Evolutionary conservation across 805 yeast genomes (phyloP), one percentile per base, ranked within the genome.

Genomic region (Schizosaccharomyces osmophilus): DNA sequence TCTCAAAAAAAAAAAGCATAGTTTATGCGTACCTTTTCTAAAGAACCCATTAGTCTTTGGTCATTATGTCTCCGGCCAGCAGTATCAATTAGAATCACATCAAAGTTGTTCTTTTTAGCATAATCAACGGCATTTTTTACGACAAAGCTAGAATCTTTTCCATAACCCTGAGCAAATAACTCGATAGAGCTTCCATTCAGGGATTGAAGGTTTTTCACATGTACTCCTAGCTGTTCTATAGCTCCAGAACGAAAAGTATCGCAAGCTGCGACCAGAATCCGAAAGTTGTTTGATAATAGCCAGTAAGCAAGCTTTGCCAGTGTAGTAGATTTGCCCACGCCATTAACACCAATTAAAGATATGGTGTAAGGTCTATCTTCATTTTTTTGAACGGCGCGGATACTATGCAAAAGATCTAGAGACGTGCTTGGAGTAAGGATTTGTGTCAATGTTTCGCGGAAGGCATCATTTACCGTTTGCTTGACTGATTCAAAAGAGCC

Each of bases 191-290:
- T 71, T 59, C 77, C 79, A 41, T 87, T 82, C 54, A 89, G 75
- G 64, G 81, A 81, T 61, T 82, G 79, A 64, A 90, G 75, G 68
- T 93, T 86, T 64, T 83, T 82, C 1, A 90, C 97, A 73, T 90
- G 98, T 1, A 89, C 95, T 66, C 93, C 82, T 64, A 90, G 76
- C 73, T 90, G 98, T 71, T 90, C 97, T n/a, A 90, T 97, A 0
- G 98, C 98, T 61, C 98, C 98, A 0, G 96, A 87, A 72, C 98
- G 79, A 74, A 90, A 90, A 0, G 98, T 93, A 73, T 90, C 98
- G 73, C 97, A 90, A 0, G 98, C 98, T 26, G 95, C 94, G 67
- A 90, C 85, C 61, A 90, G 76, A 1, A 90, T 95, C 65, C 79
- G 81, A 70, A 86, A 77, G 68, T 90, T 82, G 71, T 93, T 90